A percentile compares a stretch with the other conserved stretches of the same genome.
These are phyloP conservation scores for Cornus suecica DNA, from an alignment of 148 eudicot species.

Conservation along the genomic window DNA sequence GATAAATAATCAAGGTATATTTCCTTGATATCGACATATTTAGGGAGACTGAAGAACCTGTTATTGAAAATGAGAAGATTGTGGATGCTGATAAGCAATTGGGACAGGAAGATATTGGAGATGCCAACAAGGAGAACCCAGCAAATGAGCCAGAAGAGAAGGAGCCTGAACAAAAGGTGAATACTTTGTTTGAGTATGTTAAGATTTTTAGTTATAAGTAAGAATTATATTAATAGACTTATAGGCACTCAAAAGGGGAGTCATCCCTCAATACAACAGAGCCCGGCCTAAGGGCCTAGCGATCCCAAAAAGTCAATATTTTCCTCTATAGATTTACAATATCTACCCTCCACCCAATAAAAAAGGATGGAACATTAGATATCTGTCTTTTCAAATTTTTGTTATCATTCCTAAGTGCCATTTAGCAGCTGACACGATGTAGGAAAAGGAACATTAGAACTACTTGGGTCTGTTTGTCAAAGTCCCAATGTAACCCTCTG, in stretches of 20 bases:
- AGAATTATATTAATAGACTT: no score
- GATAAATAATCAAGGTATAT: not conserved
- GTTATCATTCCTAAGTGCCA: not conserved
- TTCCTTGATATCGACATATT: not conserved
- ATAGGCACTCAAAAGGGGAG: no score
- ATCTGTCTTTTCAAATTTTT: not conserved
- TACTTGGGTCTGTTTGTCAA: not conserved
- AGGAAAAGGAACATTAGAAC: not conserved
- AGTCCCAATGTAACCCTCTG: not conserved
- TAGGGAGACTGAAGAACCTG: constrained; percentile 59
- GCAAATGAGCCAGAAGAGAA: constrained; percentile 65
- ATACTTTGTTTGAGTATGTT: not conserved
- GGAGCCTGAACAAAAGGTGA: constrained; percentile 83
- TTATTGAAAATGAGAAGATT: constrained; percentile 50
- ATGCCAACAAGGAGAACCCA: constrained; percentile 55
- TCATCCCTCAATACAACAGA: no score
- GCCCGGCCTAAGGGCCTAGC: no score
- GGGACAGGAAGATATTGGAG: constrained; percentile 50
- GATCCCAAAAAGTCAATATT: no score
- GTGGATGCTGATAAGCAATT: constrained; percentile 48
- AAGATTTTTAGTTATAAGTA: no score
- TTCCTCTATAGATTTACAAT: no score
- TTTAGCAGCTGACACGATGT: not conserved
- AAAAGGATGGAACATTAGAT: no score
- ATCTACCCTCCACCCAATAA: no score